Evolutionary conservation across 2,329 filamentous ascomycete genomes (phyloP).

Genomic region (Colletotrichum echinochloae): DNA sequence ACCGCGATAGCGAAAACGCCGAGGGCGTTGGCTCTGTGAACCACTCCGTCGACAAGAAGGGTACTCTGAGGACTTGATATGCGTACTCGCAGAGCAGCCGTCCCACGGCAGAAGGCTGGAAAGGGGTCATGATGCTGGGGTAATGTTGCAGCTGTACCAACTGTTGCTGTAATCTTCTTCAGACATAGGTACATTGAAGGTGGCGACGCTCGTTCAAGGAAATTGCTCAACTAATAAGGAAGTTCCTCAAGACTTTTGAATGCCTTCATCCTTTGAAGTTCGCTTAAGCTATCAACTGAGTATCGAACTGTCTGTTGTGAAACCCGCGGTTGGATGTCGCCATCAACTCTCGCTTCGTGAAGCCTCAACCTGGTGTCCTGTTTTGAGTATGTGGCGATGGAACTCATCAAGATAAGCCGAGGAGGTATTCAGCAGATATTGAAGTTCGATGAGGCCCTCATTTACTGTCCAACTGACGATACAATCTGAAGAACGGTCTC

Average conservation of each 20-base stretch:
- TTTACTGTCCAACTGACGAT: not conserved
- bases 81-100: too few species aligned
- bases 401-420: not conserved
- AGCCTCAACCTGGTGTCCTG: too few species aligned
- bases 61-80: not conserved
- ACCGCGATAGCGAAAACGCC: slow-evolving; percentile 10
- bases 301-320: too few species aligned
- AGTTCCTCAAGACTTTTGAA: not conserved
- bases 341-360: too few species aligned
- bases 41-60: not conserved
- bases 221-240: not conserved
- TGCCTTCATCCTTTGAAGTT: not conserved
- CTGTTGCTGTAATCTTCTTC: not conserved
- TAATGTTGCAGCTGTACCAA: not conserved
- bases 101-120: too few species aligned
- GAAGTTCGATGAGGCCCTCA: accelerated
- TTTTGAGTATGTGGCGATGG: too few species aligned
- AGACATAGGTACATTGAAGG: not conserved
- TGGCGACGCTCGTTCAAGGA: not conserved
- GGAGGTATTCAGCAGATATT: not conserved
- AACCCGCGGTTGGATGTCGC: too few species aligned
- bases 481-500: not conserved
- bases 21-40: not conserved
- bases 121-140: not conserved
- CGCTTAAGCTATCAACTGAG: not conserved